Evolutionary conservation across 1,284 basidiomycete species (phyloP).

Genomic region (Cryptococcus sp.): DNA sequence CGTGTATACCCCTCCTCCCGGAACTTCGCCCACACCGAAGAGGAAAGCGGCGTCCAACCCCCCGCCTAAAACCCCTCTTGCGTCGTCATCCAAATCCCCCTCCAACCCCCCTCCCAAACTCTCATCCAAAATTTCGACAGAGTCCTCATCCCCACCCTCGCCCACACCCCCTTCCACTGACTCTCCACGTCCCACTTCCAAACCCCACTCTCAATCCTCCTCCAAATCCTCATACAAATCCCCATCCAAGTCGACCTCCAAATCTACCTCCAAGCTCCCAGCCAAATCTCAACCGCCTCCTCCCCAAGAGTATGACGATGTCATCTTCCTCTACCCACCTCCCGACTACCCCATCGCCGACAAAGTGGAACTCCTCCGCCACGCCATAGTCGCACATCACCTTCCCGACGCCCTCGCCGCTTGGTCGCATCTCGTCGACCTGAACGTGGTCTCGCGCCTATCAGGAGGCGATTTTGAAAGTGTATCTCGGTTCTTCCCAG

Average conservation of each 20-base stretch:
- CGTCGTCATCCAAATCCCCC: too few species aligned
- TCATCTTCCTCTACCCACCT: constrained; percentile 14
- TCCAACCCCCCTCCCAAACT: too few species aligned
- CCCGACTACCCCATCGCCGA: constrained; percentile 12
- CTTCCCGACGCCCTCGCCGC: constrained; percentile 2
- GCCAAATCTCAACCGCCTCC: neutral
- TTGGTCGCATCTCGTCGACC: constrained; percentile 17
- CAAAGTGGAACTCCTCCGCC: constrained; percentile 3
- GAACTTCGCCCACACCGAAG: too few species aligned
- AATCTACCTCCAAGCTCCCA: neutral
- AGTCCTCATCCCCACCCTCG: too few species aligned
- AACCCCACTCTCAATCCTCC: too few species aligned
- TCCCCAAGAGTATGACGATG: constrained; percentile 1
- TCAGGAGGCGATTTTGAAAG: constrained; percentile 3
- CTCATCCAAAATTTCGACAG: too few species aligned
- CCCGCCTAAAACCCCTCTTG: too few species aligned
- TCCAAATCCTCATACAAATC: neutral
- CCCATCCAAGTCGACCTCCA: neutral
- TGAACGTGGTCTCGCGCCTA: constrained; percentile 1
- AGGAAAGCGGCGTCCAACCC: too few species aligned
- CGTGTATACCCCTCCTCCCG: too few species aligned
- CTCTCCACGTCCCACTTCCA: too few species aligned
- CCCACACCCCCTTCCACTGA: too few species aligned
- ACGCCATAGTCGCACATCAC: neutral
- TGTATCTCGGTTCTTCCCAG: constrained; percentile 14